Evolutionary conservation across 441 rosid genomes (phyloP), one percentile per base, ranked within the genome.

Genomic region (Macaranga tanarius): DNA sequence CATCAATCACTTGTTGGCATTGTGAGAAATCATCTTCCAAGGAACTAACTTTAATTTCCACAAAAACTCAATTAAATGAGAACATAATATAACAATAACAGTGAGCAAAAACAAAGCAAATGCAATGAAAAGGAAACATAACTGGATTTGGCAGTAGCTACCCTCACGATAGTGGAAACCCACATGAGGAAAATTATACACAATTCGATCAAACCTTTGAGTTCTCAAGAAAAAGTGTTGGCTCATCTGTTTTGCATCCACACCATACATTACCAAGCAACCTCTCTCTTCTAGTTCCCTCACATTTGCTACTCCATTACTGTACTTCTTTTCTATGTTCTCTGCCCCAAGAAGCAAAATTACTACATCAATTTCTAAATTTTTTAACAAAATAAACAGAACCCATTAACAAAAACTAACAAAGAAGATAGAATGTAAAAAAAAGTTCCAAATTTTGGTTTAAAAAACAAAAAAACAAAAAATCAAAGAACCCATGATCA

Each of bases 171-270:
- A 81, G 67, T 63, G 72, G 67, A 82, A 82, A 72, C 83, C 85
- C 62, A 79, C 79, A 73, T 79, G 81, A 66, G 85, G 85, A 31
- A 82, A 82, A 79, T 79, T 79, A 72, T 50, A 82, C 72, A 79
- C 65, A 28, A 82, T 77, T 38, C 83, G 72, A 65, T 79, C 85
- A 64, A 82, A 82, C 50, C 73, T 69, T 52, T 77, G 81, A 13
- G 79, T 74, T 55, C 71, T 72, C 50, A 82, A 75, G 69, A 77
- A 79, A 67, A 72, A 77, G 57, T 77, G 76, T 42, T 75, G 65
- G 54, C 79, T 75, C 85, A 79, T 82, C 48, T 79, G 34, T 61
- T 70, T 72, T 20, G 81, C 85, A 75, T 82, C 85, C 31, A 82
- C 79, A 62, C 67, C 78, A 44, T 75, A 67, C 52, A 82, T 38